Base-by-base conservation (phyloP, 177 flowering plant species). In the Telopea speciosissima region DNA sequence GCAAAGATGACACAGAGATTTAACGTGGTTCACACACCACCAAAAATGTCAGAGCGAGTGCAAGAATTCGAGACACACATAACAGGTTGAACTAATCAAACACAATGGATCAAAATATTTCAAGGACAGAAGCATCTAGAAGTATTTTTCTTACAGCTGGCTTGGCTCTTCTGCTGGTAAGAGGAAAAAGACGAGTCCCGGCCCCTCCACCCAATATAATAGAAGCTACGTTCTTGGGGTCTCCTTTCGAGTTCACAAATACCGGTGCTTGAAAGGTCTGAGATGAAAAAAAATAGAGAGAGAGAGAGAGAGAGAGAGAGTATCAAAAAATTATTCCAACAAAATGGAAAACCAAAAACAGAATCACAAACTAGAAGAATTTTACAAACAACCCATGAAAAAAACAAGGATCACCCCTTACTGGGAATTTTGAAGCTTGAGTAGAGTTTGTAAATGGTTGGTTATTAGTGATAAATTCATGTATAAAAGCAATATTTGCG, bases 201-300 rank as follows among this genome's bases (percentile, higher is more conserved):
- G 89, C 89, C n/a, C 91, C 93, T 28, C 93, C 91, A 63, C 91
- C 91, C 83, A 85, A 71, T 62, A 86, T 83, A 70, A 89, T 83
- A 1, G 93, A 81, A 24, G 88, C 89, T n/a, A 85, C 90, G 44
- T 70, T 82, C 62, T 83, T 85, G 1, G 93, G 93, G 64, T 89
- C 85, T 44, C 81, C 88, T 33, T 60, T 75, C 21, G 69, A 72
- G 63, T 71, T 76, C 17, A 70, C 81, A 71, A 80, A 83, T 0
- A 76, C 0, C 7, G 87, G 83, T 24, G 79, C 76, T 76, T 81
- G 85, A 70, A 83, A 83, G 65, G 79, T 73, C 94, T 89, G 85
- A 59, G 68, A 81, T 59, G 72, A 69, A 72, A 74, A 66, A 8
- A 54, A 70, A 61, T 65, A 4, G 3, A 8, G 45, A 31, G 21